Evolutionary conservation across 306 rosid species (phyloP), one percentile per base, ranked within the genome.

Genomic region (Psophocarpus tetragonolobus): DNA sequence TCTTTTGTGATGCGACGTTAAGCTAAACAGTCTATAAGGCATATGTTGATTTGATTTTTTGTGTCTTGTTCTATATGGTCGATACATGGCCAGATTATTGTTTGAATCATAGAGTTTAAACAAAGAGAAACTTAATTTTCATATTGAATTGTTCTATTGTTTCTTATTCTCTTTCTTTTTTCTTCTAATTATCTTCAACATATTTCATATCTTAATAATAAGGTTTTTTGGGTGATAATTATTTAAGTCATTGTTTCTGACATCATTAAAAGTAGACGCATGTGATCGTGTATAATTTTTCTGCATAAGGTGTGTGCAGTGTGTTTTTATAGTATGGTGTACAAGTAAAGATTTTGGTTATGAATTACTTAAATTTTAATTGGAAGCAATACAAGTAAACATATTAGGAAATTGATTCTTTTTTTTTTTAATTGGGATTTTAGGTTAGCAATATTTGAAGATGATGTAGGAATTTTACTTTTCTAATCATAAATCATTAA

Each of bases 191-290:
- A 45, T 62, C 41, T 82, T 47, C 54, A 26, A 38, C 65, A n/a
- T 66, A 66, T 27, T 67, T 20, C 70, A 44, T 60, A 41, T 38
- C 30, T 13, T 11, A n/a, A 61, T 60, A 68, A 63, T 64, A 45
- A 56, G 39, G 17, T 29, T 76, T 42, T 29, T 15, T 72, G 33
- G 50, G 27, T 73, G 62, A 82, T 51, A 20, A 53, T 33, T 41
- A 66, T 73, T 27, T 76, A 72, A 76, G 56, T 56, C n/a, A 67
- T 53, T 81, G 20, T 81, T 80, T 27, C 54, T 79, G 33, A 68
- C 47, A 45, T 79, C 66, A 73, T 76, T 39, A 60, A 20, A 24
- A 13, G 29, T 39, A 45, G 48, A 45, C 26, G 14, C 33, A 29
- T 35, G 32, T 65, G 63, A 53, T 74, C 27, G 45, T 53, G 13